Conservation (phyloP, 2,329 filamentous ascomycete genomes). For the Apiospora koreana region DNA sequence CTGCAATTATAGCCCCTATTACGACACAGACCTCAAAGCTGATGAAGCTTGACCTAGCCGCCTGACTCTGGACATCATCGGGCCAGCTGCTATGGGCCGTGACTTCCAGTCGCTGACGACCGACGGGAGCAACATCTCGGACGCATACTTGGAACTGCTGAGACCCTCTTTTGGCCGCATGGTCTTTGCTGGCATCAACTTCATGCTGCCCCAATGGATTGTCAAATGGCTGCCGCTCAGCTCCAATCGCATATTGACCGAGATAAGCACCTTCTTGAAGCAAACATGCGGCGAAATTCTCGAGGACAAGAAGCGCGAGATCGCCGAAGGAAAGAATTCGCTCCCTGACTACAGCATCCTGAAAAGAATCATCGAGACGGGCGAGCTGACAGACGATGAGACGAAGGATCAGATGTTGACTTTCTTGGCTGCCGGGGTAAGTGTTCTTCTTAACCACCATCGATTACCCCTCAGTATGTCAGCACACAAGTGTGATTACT, state of each 20-base stretch:
- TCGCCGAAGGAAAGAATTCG: constrained; percentile 43
- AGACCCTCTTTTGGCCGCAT: constrained; percentile 53
- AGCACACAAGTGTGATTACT: no score
- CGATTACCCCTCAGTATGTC: background rate
- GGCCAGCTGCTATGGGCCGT: constrained; percentile 67
- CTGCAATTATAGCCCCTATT: no score
- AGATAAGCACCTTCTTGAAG: constrained; percentile 24
- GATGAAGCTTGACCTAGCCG: constrained; percentile 49
- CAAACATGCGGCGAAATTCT: constrained; percentile 55
- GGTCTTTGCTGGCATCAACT: constrained; percentile 38
- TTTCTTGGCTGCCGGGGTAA: constrained; percentile 39
- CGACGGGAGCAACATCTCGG: constrained; percentile 58
- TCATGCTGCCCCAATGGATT: constrained; percentile 57
- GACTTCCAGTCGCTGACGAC: constrained; percentile 69
- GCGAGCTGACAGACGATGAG: constrained; percentile 39
- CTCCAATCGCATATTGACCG: constrained; percentile 64
- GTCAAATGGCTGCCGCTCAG: constrained; percentile 66
- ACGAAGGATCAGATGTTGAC: constrained; percentile 43
- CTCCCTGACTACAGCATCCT: constrained; percentile 36
- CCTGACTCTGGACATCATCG: constrained; percentile 75
- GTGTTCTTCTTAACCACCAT: background rate
- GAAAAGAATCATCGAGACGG: constrained; percentile 36
- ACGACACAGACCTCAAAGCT: no score
- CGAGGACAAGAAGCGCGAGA: constrained; percentile 61
- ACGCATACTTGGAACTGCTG: background rate